Base-by-base conservation (phyloP, 139 green algal species). In the Deuterostichococcus epilithicus region DNA sequence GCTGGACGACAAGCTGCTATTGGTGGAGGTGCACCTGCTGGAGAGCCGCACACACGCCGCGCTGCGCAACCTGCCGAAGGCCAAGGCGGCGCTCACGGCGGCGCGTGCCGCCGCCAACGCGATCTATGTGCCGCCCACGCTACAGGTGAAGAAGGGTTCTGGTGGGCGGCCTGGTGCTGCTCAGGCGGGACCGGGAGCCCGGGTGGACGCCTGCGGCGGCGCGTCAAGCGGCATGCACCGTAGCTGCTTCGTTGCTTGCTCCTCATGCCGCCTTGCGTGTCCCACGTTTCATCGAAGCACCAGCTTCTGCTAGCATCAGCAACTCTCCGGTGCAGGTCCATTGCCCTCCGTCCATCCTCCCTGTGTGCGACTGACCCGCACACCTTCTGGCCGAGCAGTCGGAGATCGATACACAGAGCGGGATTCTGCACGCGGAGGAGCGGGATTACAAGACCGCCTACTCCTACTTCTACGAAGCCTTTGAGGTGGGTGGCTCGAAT, bases 381-480 rank as follows among this genome's bases (percentile, higher is more conserved):
- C 52, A 63, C 44, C 1, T 79, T n/a, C n/a, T n/a, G n/a, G n/a
- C n/a, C n/a, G n/a, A n/a, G 66, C 88, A 92, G 73, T 84, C 88
- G 44, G 88, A 97, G 81, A 96, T 97, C 70, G 94, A 98, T 86
- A 89, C 84, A 25, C 95, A 98, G 85, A 92, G 83, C 25, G 96
- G 96, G 52, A 94, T 92, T 34, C 86, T 99, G n/a, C 92, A 98
- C 73, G 84, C 83, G 33, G 96, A 99, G 74, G 96, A 99, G 86
- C 93, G 94, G 78, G 96, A 99, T 87, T 98, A 95, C 91, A 98
- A 97, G 90, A 99, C 96, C 3, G 94, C 88, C 5, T 99, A 96
- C 84, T 95, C 87, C 13, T 99, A 99, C 87, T 99, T 99, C 81
- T 99, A 95, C 77, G 96, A 99, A 87, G 92, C 92, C 1, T 99